phyloP scores from a whole-genome alignment of 192 early-diverging fungal genomes.

The Rhizophagus prolifer region DNA sequence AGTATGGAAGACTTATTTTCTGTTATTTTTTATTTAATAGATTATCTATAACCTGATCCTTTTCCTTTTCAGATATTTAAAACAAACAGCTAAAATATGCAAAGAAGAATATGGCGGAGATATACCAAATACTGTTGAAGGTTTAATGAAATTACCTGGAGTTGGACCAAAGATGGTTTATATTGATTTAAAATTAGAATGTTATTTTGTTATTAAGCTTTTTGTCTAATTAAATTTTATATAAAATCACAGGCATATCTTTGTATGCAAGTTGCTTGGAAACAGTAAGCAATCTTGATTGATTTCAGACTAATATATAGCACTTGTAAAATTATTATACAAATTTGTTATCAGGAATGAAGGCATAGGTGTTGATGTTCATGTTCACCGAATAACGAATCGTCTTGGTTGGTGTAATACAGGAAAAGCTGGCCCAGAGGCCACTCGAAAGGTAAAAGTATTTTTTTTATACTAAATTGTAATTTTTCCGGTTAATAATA shows the following conservation, averaged over 20 bases:
- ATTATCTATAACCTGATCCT: neutral
- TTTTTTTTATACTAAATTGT: neutral
- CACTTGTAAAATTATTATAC: neutral
- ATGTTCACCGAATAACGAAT: slow-evolving; percentile 90
- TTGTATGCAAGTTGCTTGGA: slow-evolving; percentile 83
- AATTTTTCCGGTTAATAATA: neutral
- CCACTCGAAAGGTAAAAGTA: slow-evolving; percentile 59
- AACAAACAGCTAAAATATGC: slow-evolving; percentile 74
- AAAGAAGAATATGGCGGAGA: slow-evolving; percentile 72
- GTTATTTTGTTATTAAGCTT: neutral
- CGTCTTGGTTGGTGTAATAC: slow-evolving; percentile 85
- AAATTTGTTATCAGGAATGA: slow-evolving; percentile 46
- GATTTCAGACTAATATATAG: neutral
- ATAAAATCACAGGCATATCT: slow-evolving; percentile 60
- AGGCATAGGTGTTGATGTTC: slow-evolving; percentile 95
- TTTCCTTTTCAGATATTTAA: slow-evolving; percentile 61
- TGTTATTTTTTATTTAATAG: neutral
- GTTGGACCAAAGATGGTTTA: slow-evolving; percentile 92
- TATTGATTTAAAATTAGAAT: slow-evolving; percentile 5
- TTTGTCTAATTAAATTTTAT: neutral
- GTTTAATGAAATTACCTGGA: slow-evolving; percentile 77
- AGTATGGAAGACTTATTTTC: neutral
- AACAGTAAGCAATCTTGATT: slow-evolving; percentile 47
- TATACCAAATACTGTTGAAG: slow-evolving; percentile 80
- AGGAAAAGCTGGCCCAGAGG: slow-evolving; percentile 74